These are phyloP conservation scores for Thermothielavioides terrestris DNA, from an alignment of 495 filamentous ascomycete species.

Conservation along the genomic window DNA sequence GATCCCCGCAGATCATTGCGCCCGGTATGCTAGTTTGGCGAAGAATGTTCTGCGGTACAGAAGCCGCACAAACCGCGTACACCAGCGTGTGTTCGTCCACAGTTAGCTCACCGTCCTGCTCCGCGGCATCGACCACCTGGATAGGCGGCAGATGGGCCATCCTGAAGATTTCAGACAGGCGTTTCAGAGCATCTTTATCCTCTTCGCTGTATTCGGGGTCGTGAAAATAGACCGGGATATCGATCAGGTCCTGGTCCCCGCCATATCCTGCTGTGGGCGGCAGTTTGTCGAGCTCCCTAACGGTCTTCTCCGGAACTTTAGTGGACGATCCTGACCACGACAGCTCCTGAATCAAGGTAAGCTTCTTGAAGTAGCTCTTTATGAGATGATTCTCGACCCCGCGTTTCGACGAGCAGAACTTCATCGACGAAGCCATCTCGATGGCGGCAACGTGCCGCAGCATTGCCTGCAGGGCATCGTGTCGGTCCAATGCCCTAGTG, in stretches of 20 bases:
- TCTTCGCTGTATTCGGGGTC: neutral
- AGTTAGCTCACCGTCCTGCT: neutral
- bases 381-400: neutral
- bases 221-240: neutral
- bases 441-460: slow-evolving; percentile 9
- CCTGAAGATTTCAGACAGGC: neutral
- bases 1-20: slow-evolving; percentile 3
- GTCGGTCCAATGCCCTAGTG: neutral
- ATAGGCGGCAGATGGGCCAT: neutral
- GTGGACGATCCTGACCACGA: neutral
- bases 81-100: slow-evolving; percentile 7
- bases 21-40: neutral
- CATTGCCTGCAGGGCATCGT: slow-evolving; percentile 10
- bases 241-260: neutral
- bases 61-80: neutral
- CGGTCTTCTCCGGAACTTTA: neutral
- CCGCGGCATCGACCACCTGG: neutral
- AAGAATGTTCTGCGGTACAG: neutral
- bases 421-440: neutral
- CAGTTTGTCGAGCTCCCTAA: neutral
- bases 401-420: neutral
- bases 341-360: neutral
- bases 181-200: neutral
- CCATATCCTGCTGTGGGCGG: slow-evolving; percentile 1
- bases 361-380: neutral